Evolutionary conservation across 1,284 basidiomycete species (phyloP).

Genomic region (Rhodofomes roseus): DNA sequence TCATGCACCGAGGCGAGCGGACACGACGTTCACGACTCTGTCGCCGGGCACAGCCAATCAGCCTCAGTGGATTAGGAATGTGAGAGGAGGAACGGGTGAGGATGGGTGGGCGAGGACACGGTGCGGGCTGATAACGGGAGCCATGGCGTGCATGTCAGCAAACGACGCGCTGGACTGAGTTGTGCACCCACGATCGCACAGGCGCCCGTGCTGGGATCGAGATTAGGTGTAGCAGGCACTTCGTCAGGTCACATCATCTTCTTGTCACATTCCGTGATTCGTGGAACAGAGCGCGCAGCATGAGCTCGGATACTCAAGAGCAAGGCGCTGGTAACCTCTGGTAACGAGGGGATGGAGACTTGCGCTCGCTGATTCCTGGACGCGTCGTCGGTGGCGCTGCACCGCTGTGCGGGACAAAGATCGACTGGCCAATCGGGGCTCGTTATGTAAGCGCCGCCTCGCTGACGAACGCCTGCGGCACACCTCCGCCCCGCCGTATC

Average conservation of each 20-base stretch:
- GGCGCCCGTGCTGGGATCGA: background rate
- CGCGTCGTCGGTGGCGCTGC: background rate
- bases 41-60: background rate
- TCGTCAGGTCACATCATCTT: background rate
- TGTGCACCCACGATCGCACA: background rate
- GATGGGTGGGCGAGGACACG: background rate
- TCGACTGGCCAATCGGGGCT: background rate
- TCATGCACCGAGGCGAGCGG: no score
- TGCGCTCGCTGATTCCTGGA: no score
- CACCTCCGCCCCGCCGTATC: background rate
- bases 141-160: background rate
- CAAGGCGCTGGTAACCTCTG: no score
- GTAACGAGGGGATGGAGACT: no score
- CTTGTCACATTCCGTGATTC: background rate
- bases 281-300: background rate
- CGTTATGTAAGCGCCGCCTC: background rate
- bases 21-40: background rate
- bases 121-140: background rate
- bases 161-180: background rate
- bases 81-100: background rate
- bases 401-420: background rate
- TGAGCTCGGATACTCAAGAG: no score
- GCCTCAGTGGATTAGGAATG: background rate
- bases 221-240: background rate
- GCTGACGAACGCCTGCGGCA: constrained; percentile 1